Conservation (phyloP, 176 grass and related monocot genomes). For the Secale cereale region DNA sequence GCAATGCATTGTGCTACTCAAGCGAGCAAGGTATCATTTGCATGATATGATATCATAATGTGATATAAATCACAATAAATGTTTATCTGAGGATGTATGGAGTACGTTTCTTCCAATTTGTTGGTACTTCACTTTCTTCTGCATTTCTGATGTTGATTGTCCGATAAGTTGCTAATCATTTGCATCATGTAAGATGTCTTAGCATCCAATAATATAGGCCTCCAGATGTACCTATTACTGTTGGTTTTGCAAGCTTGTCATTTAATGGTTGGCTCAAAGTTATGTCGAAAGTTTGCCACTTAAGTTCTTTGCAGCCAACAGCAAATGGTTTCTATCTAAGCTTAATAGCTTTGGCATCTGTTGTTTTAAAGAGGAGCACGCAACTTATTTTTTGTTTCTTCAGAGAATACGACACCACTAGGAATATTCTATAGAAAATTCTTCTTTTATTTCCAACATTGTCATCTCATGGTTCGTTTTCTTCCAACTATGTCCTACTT, state of each 20-base stretch:
- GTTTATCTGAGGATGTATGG: neutral
- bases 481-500: neutral
- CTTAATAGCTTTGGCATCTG: neutral
- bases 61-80: neutral
- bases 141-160: neutral
- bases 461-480: neutral
- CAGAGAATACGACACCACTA: neutral
- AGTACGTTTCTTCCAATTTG: neutral
- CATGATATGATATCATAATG: constrained; percentile 17
- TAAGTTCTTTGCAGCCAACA: neutral
- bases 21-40: constrained; percentile 54
- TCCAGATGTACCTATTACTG: neutral
- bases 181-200: neutral
- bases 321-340: neutral
- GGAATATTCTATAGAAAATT: neutral
- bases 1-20: constrained; percentile 36
- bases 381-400: constrained; percentile 1
- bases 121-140: neutral
- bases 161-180: neutral
- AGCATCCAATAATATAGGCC: neutral
- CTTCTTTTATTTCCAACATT: constrained; percentile 2
- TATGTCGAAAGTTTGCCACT: neutral
- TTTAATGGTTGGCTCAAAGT: neutral
- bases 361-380: neutral
- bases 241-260: neutral